A percentile compares a stretch with the other conserved stretches of the same genome.
phyloP scores from a whole-genome alignment of 352 stramenopile species.

The Pythium aristosporum region DNA sequence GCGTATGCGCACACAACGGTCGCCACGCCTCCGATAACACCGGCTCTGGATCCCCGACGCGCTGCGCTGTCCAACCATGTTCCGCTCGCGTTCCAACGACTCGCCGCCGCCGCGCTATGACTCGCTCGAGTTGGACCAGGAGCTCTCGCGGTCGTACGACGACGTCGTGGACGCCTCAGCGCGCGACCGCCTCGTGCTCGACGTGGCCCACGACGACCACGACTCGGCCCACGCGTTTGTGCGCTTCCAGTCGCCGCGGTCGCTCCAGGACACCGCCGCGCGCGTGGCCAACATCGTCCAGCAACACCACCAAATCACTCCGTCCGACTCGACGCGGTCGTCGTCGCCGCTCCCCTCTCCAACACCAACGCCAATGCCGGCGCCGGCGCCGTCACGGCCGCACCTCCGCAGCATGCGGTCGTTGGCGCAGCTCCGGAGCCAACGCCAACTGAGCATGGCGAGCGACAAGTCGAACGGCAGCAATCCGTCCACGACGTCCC shows the following conservation, averaged over 20 bases:
- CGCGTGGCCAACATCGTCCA: slow-evolving; percentile 17
- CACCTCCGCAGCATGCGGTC: slow-evolving; percentile 14
- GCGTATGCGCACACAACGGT: slow-evolving; percentile 2
- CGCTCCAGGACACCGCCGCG: slow-evolving; percentile 14
- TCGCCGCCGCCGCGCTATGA: slow-evolving; percentile 1
- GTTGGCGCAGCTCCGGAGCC: slow-evolving; percentile 23
- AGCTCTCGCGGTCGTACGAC: slow-evolving; percentile 24
- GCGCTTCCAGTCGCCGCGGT: slow-evolving; percentile 22
- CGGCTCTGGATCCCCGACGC: not conserved
- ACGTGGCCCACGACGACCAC: slow-evolving; percentile 13
- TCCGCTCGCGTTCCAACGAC: slow-evolving; percentile 6
- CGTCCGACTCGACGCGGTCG: slow-evolving; percentile 13
- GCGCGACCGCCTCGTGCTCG: slow-evolving; percentile 13
- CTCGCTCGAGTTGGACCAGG: slow-evolving; percentile 13
- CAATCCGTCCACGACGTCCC: slow-evolving; percentile 27
- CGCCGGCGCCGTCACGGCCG: not conserved
- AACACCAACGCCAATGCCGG: not conserved
- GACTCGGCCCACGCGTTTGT: slow-evolving; percentile 11
- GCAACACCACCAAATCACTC: slow-evolving; percentile 2
- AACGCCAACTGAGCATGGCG: slow-evolving; percentile 26
- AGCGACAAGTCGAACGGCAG: slow-evolving; percentile 33
- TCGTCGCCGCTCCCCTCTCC: slow-evolving; percentile 15
- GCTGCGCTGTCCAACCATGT: slow-evolving; percentile 10
- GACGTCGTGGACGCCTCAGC: slow-evolving; percentile 16
- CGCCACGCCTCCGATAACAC: not conserved